Evolutionary conservation across 2,329 filamentous ascomycete species (phyloP).

Genomic region (Colletotrichum camelliae): DNA sequence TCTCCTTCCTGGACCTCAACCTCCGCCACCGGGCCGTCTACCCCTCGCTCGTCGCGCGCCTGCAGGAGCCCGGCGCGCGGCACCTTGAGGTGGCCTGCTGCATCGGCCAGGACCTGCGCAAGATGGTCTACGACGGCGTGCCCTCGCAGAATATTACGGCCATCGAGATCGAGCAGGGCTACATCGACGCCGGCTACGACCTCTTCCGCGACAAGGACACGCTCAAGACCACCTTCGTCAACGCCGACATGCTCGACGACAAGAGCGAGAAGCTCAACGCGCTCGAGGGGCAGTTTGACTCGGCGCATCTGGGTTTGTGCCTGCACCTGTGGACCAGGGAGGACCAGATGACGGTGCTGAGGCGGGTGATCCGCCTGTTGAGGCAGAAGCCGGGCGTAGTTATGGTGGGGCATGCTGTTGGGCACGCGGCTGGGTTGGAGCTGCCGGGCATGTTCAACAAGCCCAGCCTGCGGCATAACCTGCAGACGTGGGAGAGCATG

Average conservation of each 20-base stretch:
- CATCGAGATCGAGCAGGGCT: conserved; percentile 26
- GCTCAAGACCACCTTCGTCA: conserved; percentile 24
- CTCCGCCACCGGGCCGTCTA: conserved; percentile 1
- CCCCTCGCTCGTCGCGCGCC: conserved; percentile 20
- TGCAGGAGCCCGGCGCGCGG: conserved; percentile 10
- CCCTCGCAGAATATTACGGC: conserved; percentile 24
- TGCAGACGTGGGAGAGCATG: conserved; percentile 19
- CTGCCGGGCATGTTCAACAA: neutral
- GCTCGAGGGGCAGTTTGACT: conserved; percentile 23
- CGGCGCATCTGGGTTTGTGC: conserved; percentile 29
- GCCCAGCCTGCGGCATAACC: conserved; percentile 8
- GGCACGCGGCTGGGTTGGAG: conserved; percentile 12
- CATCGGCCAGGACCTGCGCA: conserved; percentile 32
- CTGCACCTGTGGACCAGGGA: conserved; percentile 29
- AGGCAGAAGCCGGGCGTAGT: conserved; percentile 3
- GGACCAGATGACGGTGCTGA: conserved; percentile 20
- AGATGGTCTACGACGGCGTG: conserved; percentile 29
- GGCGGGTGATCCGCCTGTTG: conserved; percentile 5
- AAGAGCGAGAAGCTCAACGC: conserved; percentile 20
- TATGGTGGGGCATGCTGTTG: conserved; percentile 19
- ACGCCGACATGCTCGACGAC: conserved; percentile 26
- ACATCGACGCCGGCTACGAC: conserved; percentile 29
- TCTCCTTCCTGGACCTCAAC: conserved; percentile 22
- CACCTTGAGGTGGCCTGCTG: conserved; percentile 34
- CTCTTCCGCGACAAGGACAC: conserved; percentile 30